phyloP scores from a whole-genome alignment of 2,329 filamentous ascomycete species.

The Fusarium solani-melongenae region DNA sequence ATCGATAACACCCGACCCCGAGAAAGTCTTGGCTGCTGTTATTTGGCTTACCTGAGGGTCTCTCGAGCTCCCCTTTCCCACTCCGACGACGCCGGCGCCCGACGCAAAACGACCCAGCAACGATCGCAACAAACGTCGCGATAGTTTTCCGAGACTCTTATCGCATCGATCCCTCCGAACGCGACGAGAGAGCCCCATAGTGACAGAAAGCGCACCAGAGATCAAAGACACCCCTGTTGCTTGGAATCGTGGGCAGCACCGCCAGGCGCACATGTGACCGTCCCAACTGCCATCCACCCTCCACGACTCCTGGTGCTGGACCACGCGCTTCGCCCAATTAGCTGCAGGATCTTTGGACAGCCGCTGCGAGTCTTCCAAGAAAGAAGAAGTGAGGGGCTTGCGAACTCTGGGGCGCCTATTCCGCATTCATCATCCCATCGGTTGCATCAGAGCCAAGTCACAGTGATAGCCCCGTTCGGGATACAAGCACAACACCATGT shows the following conservation, averaged over 20 bases:
- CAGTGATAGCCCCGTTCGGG: conserved; percentile 28
- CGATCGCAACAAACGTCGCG: conserved; percentile 29
- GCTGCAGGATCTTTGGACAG: conserved; percentile 24
- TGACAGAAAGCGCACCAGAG: conserved; percentile 21
- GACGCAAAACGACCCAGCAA: conserved; percentile 30
- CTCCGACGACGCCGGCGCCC: conserved; percentile 40
- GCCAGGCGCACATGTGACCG: conserved; percentile 43
- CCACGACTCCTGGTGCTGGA: conserved; percentile 33
- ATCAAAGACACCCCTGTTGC: conserved; percentile 32
- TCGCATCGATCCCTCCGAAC: background rate
- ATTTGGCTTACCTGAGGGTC: conserved; percentile 41
- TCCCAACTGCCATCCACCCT: conserved; percentile 39
- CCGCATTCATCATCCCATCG: conserved; percentile 30
- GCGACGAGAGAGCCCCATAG: conserved; percentile 1
- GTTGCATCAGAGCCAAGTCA: conserved; percentile 27
- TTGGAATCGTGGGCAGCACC: conserved; percentile 27
- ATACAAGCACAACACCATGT: conserved; percentile 59
- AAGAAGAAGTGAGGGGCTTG: conserved; percentile 41
- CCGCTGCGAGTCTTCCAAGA: conserved; percentile 24
- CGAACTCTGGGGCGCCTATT: conserved; percentile 34
- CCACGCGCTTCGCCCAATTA: conserved; percentile 41
- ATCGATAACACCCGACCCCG: conserved; percentile 35
- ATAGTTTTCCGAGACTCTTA: conserved; percentile 4
- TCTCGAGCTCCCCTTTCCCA: conserved; percentile 41
- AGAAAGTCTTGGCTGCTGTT: conserved; percentile 23